phyloP scores from a whole-genome alignment of 805 yeast genomes.

The Metschnikowia lachancei region DNA sequence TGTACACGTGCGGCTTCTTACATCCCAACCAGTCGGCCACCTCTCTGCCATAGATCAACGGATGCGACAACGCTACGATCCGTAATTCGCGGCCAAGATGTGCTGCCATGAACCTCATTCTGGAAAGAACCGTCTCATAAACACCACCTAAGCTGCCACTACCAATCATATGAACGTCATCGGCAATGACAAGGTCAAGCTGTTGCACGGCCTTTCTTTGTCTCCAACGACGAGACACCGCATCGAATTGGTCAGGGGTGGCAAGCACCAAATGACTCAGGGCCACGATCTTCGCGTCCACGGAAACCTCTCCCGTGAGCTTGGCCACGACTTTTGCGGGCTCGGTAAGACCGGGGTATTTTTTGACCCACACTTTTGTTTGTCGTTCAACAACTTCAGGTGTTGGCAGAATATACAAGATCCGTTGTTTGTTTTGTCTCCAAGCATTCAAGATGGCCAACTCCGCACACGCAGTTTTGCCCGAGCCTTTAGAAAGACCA shows the following conservation, averaged over 20 bases:
- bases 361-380: conserved; percentile 50
- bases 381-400: conserved; percentile 53
- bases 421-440: conserved; percentile 66
- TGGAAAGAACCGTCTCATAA: conserved; percentile 68
- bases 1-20: conserved; percentile 55
- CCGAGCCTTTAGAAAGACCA: conserved; percentile 74
- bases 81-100: conserved; percentile 59
- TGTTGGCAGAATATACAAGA: conserved; percentile 66
- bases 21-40: conserved; percentile 87
- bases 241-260: conserved; percentile 78
- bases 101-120: conserved; percentile 67
- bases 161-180: conserved; percentile 69
- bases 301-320: conserved; percentile 50
- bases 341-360: conserved; percentile 48
- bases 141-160: conserved; percentile 51
- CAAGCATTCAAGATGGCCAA: conserved; percentile 71
- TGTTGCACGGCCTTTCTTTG: conserved; percentile 66
- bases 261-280: conserved; percentile 66
- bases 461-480: conserved; percentile 70
- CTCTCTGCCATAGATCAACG: conserved; percentile 73
- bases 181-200: conserved; percentile 67
- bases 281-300: conserved; percentile 56
- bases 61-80: conserved; percentile 65
- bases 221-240: conserved; percentile 77
- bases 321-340: conserved; percentile 53